Percentiles rank a stretch among this genome's conserved stretches.
Conservation (phyloP, 805 yeast species). For the Starmerella kuoi region DNA sequence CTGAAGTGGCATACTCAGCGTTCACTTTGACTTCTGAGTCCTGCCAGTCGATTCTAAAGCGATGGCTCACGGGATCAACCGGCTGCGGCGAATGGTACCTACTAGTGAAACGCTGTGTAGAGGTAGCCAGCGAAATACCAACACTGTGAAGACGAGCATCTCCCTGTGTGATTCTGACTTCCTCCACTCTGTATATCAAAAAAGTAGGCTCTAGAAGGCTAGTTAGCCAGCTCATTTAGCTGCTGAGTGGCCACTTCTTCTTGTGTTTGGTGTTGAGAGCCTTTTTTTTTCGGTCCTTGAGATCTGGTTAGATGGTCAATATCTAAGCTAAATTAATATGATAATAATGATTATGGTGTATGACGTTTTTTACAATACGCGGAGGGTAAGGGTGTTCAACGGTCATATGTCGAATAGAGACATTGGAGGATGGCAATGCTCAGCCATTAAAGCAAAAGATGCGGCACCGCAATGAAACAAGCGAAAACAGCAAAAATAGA, state of each 20-base stretch:
- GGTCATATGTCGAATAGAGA: no score
- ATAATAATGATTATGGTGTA: background rate
- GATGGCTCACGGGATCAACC: conserved; percentile 22
- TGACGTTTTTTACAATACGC: background rate
- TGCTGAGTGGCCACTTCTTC: no score
- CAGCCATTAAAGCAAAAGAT: no score
- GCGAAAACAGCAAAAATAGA: no score
- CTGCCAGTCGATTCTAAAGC: conserved; percentile 19
- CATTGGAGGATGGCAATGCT: no score
- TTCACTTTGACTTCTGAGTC: conserved; percentile 18
- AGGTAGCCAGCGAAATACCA: conserved; percentile 15
- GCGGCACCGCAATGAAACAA: no score
- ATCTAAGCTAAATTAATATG: background rate
- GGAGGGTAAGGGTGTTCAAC: no score
- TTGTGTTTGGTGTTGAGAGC: no score
- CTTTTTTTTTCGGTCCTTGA: no score
- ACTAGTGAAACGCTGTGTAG: conserved; percentile 19
- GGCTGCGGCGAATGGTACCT: conserved; percentile 18
- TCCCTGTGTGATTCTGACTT: conserved; percentile 22
- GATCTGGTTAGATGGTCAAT: no score
- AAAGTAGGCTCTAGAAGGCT: conserved; percentile 8
- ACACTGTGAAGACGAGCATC: conserved; percentile 21
- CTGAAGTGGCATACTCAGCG: conserved; percentile 4
- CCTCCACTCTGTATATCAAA: conserved; percentile 14
- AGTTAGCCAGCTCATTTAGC: conserved; percentile 21